Base-by-base conservation (phyloP, 2,329 filamentous ascomycete genomes). In the Cercospora sp. region DNA sequence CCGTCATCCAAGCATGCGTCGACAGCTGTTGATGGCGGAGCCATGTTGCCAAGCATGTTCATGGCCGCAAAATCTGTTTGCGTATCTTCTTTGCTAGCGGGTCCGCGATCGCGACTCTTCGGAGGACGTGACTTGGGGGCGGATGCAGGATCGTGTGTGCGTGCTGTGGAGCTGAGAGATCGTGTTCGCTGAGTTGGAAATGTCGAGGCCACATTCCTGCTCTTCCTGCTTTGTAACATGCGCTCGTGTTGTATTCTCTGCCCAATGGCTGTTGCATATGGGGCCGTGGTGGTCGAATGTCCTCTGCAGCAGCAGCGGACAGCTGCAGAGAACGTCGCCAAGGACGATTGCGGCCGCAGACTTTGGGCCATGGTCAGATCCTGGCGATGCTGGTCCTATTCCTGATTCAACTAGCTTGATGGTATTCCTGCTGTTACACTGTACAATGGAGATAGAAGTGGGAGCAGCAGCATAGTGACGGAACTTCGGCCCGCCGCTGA, bases 1-100 rank as follows among this genome's bases (percentile, higher is more conserved):
- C 95, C 95, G 74, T 94, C 89, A 68, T 86, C 82, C 67, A 91
- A 87, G 81, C 92, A 96, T 5, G 91, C 89, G 74, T 97, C 93
- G 57, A 99, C 88, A 1, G 89, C 89, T 0, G 93, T 97, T 0
- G 93, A 89, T 0, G 94, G 95, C 3, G 87, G 84, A 0, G 93
- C 91, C 1, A 89, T 88, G 72, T 88, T 89, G 48, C 87, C 89
- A 4, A 98, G 85, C 6, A 99, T 90, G 78, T 99, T 89, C 71
- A 98, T 85, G 13, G 86, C 85, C 51, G 81, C 83, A 73, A 98
- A 93, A 80, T 95, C 90, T 2, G 89, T 90, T 73, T 87, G 87
- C 1, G 88, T 90, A 60, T 85, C 82, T 82, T 90, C 88, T 45
- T 82, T 79, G 51, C 85, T 87, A n/a, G 80, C 76, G 0, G 88